A percentile compares a stretch with the other conserved stretches of the same genome.
phyloP scores from a whole-genome alignment of 2,329 filamentous ascomycete species.

The Pestalotiopsis sp. region DNA sequence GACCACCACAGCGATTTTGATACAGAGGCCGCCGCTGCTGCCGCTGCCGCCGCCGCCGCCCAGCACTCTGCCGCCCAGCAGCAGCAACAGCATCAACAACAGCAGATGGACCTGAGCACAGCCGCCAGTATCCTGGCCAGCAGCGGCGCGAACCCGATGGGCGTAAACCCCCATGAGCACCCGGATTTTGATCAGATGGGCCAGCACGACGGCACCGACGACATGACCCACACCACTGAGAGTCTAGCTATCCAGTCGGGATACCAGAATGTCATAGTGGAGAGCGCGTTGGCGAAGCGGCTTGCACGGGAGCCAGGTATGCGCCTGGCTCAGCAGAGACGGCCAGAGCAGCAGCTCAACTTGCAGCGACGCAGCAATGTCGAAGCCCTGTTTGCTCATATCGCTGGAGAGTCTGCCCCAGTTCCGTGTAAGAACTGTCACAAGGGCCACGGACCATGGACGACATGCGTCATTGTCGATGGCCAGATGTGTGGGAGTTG shows the following conservation, averaged over 20 bases:
- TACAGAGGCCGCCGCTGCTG: conserved; percentile 16
- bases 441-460: conserved; percentile 64
- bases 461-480: conserved; percentile 58
- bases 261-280: conserved; percentile 48
- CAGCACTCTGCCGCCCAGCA: conserved; percentile 22
- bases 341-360: conserved; percentile 57
- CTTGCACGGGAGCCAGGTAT: conserved; percentile 51
- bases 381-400: conserved; percentile 60
- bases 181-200: conserved; percentile 25
- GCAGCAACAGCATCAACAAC: conserved; percentile 23
- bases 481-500: conserved; percentile 65
- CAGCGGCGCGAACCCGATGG: conserved; percentile 31
- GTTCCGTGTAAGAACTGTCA: conserved; percentile 62
- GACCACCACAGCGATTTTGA: conserved; percentile 13
- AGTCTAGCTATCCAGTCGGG: conserved; percentile 50
- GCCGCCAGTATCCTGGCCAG: conserved; percentile 33
- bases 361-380: conserved; percentile 61
- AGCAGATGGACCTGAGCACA: conserved; percentile 32
- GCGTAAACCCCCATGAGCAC: conserved; percentile 31
- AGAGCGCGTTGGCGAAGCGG: conserved; percentile 58
- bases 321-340: conserved; percentile 54
- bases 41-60: conserved; percentile 11
- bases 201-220: conserved; percentile 20
- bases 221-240: conserved; percentile 42
- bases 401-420: conserved; percentile 51